Evolutionary conservation across 345 rosid genomes (phyloP), one percentile per base, ranked within the genome.

Genomic region (Barbarea vulgaris): DNA sequence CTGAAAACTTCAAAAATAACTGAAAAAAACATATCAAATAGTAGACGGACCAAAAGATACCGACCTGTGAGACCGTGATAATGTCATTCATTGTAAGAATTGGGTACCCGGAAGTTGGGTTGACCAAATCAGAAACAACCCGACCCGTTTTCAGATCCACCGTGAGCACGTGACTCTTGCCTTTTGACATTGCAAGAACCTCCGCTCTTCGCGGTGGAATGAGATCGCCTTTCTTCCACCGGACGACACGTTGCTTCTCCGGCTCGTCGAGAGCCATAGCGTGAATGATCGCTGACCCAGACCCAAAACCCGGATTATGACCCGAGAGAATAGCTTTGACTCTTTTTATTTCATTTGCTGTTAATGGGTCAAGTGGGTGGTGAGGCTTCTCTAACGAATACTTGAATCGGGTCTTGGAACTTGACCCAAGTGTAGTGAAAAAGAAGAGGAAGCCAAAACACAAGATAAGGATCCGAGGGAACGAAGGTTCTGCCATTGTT

Each of bases 361-460:
- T 81, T 11, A 83, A 81, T 28, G 89, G 89, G 77, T 83, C 89
- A 4, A 83, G 69, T 1, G 89, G 87, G 63, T 81, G 86, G 5
- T 34, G 57, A 30, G 80, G 82, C 15, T 41, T 54, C 33, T 65
- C 73, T 17, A 44, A 12, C 6, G 22, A 27, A 51, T 76, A 79
- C 19, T 77, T 34, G 54, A 47, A 22, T 39, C 70, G 64, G 64
- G 52, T 56, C 27, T 54, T 54, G 15, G 28, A 69, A 48, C 8
- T 17, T 36, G 80, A 62, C 8, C 68, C 56, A 21, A 22, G n/a
- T 1, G 54, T 68, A 64, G 55, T 50, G 5, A 71, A 31, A 39
- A 81, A 14, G 64, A 79, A 24, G 39, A 81, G 42, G 6, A 75
- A 6, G 3, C 52, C 58, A 53, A 76, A 48, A 13, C 74, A 47